Percentiles rank a stretch among this genome's conserved stretches.
These are phyloP conservation scores for Stemphylium vesicarium DNA, from an alignment of 2,329 filamentous ascomycete genomes.

Conservation along the genomic window DNA sequence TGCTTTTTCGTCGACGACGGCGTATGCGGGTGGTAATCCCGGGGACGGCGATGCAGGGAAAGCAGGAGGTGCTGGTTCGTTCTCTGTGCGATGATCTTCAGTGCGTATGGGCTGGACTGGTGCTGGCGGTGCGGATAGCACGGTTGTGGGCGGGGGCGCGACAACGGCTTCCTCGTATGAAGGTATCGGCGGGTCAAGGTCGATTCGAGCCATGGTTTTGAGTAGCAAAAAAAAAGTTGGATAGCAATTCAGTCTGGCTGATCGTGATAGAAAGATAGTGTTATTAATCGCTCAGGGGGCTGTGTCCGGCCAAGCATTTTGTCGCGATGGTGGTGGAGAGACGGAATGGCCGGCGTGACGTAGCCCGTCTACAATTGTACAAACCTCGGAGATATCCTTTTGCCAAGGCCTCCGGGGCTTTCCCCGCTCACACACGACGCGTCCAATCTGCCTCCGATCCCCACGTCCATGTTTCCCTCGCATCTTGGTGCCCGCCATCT, in stretches of 20 bases:
- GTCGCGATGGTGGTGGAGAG: neutral
- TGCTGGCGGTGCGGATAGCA: neutral
- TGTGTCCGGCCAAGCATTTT: slow-evolving; percentile 10
- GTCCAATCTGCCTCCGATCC: too few relatives aligned
- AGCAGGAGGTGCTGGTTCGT: neutral
- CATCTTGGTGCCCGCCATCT: too few relatives aligned
- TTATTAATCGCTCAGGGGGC: neutral
- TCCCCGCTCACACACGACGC: too few relatives aligned
- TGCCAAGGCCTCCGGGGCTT: too few relatives aligned
- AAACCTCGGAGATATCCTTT: too few relatives aligned
- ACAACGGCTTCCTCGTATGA: slow-evolving; percentile 25
- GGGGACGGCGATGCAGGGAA: neutral
- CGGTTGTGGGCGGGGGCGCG: slow-evolving; percentile 1
- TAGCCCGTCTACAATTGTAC: too few relatives aligned
- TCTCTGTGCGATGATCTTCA: neutral
- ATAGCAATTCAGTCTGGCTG: neutral
- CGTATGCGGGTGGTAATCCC: slow-evolving; percentile 30
- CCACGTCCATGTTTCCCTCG: too few relatives aligned
- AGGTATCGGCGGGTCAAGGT: slow-evolving; percentile 18
- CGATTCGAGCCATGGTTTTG: slow-evolving; percentile 6
- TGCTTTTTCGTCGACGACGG: slow-evolving; percentile 27
- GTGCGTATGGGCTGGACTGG: neutral
- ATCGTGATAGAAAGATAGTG: neutral
- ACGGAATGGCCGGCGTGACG: slow-evolving; percentile 9
- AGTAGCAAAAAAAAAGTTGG: neutral